Evolutionary conservation across 2,329 filamentous ascomycete genomes (phyloP).

Genomic region (Botrytis cinerea): DNA sequence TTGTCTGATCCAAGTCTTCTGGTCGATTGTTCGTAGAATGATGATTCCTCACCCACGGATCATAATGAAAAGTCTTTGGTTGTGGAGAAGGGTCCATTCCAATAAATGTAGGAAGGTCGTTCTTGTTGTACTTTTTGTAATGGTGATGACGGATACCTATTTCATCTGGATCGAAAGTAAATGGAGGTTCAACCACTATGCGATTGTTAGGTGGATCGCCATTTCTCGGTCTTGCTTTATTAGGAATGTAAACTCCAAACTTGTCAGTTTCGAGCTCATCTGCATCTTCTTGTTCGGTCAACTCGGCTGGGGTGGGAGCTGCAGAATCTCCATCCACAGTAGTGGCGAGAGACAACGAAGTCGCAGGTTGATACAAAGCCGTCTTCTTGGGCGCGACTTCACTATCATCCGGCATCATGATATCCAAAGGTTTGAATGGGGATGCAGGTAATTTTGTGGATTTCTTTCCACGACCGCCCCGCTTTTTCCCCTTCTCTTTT

Average conservation of each 20-base stretch:
- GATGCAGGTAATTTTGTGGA: constrained; percentile 21
- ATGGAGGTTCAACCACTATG: constrained; percentile 31
- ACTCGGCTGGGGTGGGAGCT: constrained; percentile 31
- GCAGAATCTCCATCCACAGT: constrained; percentile 29
- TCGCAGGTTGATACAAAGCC: constrained; percentile 28
- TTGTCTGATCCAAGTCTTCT: constrained; percentile 37
- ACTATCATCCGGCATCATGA: constrained; percentile 18
- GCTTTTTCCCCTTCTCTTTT: constrained; percentile 18
- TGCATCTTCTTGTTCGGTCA: constrained; percentile 32
- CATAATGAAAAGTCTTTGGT: constrained; percentile 36
- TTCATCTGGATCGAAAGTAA: constrained; percentile 38
- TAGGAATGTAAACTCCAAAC: constrained; percentile 35
- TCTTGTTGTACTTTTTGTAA: constrained; percentile 32
- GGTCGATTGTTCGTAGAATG: constrained; percentile 37
- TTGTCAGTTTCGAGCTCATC: constrained; percentile 33
- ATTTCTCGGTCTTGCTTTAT: constrained; percentile 34
- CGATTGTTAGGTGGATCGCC: constrained; percentile 35
- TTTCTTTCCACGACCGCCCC: constrained; percentile 21
- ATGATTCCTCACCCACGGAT: constrained; percentile 35
- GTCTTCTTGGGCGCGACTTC: constrained; percentile 26
- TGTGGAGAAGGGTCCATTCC: constrained; percentile 37
- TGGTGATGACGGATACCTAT: constrained; percentile 39
- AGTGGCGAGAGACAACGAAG: constrained; percentile 14
- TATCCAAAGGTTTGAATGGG: constrained; percentile 8
- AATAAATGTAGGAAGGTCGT: constrained; percentile 32